Evolutionary conservation across 23 red algal genomes (phyloP), one percentile per base, ranked within the genome.

Genomic region (Chondrus crispus): DNA sequence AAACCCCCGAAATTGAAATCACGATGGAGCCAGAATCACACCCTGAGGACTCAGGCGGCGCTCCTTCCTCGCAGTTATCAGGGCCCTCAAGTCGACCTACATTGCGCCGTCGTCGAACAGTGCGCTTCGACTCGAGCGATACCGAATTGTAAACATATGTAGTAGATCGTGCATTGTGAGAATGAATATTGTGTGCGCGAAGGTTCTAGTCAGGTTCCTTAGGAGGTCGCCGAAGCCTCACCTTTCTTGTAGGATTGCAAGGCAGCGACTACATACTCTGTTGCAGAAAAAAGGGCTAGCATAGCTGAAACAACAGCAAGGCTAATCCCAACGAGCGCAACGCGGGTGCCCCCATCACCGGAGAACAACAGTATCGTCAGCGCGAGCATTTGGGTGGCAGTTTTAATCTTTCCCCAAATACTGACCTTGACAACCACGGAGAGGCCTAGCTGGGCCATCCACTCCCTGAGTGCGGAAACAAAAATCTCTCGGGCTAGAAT

Each of bases 371-470:
- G 71, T 62, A 93, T 41, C 40, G 70, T 58, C 14, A 98, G 36
- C 13, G 84, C 74, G 6, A 93, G 30, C 97, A 99, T 99, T 82
- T 99, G 97, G 28, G 87, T 75, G 38, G 87, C 75, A 13, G 97
- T 99, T 68, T 99, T 99, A 22, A 94, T 13, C 80, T 99, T 99
- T 26, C 97, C 97, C 52, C 53, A 71, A 18, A 93, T 85, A 16
- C 52, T 64, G 11, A 98, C 96, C 44, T 91, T 91, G 44, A 98
- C 96, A 22, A 83, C 82, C 28, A 77, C 94, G 62, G 71, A 86
- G 33, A 74, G 70, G 26, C 93, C 91, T 43, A 46, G 62, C 0
- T 38, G 49, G 4, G 97, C 93, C 94, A 96, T 96, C 94, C 94
- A 99, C 79, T 99, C 97, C 20, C 97, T 73, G 20, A 95, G 84